Base-by-base conservation (phyloP, 306 rosid genomes). In the Sindora glabra region DNA sequence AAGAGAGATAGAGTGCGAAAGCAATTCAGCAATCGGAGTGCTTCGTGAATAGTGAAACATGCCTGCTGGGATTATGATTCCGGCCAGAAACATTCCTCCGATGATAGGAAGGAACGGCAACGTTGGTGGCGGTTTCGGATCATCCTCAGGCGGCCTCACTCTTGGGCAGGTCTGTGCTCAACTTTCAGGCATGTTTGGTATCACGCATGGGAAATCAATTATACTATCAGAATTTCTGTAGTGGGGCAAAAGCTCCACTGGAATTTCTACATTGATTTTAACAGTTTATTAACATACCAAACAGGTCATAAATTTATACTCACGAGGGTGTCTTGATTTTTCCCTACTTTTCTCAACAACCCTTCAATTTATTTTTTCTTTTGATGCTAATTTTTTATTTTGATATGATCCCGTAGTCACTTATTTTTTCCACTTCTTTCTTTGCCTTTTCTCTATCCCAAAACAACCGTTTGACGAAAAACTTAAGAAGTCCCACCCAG, bases 121-220 rank as follows among this genome's bases (percentile, higher is more conserved):
- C 68, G 67, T 74, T 51, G 70, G 65, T 33, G 84, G 70, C 7
- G 84, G 70, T 6, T 89, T 81, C 63, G 85, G 89, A 58, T 83
- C 95, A 23, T 70, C 90, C 26, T 84, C 92, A 8, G 71, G 65
- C 11, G 71, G 65, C 11, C 82, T 91, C 41, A 61, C 73, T 64
- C 92, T 91, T 65, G 70, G 76, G 50, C 89, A 88, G 96, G 95
- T 92, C 69, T 68, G 89, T 74, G 48, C 52, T 42, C 60, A 0
- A 63, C 53, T 73, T 34, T 27, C 48, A 54, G 10, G 34, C 37
- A 42, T n/a, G n/a, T n/a, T n/a, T n/a, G n/a, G n/a, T n/a, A n/a
- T n/a, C n/a, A n/a, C n/a, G n/a, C n/a, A n/a, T n/a, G n/a, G n/a
- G n/a, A n/a, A n/a, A n/a, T n/a, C n/a, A n/a, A n/a, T n/a, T n/a